Conservation (phyloP, 768 basidiomycete species). For the Cystobasidium onofrii region DNA sequence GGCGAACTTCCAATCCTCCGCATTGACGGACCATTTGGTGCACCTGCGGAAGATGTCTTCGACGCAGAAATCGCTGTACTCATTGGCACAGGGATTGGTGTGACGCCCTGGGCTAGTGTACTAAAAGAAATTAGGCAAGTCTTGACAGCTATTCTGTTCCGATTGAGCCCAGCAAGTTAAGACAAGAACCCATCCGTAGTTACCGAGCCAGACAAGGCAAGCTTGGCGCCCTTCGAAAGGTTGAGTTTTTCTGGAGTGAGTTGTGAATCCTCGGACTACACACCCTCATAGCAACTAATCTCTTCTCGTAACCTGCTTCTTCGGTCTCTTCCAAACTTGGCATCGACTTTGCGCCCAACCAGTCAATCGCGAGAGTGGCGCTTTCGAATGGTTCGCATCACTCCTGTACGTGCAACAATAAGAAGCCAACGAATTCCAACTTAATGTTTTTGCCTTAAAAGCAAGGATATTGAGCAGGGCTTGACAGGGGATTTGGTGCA, state of each 20-base stretch:
- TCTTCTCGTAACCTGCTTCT: too few relatives aligned
- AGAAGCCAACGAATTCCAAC: not conserved
- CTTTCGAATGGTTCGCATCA: conserved; percentile 95
- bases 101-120: conserved; percentile 90
- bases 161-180: not conserved
- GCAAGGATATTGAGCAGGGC: conserved; percentile 26
- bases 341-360: conserved; percentile 1
- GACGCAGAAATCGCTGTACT: conserved; percentile 62
- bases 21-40: conserved; percentile 87
- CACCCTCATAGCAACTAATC: too few relatives aligned
- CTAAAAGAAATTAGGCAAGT: conserved; percentile 78
- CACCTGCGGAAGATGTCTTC: conserved; percentile 61
- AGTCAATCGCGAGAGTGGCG: conserved; percentile 63
- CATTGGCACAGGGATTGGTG: conserved; percentile 88
- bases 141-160: not conserved
- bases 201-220: conserved; percentile 73
- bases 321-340: conserved; percentile 37
- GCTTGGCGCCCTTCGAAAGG: conserved; percentile 70
- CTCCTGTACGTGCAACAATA: conserved; percentile 62
- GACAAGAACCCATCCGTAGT: conserved; percentile 24
- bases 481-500: conserved; percentile 77
- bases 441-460: not conserved
- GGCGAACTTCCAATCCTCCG: conserved; percentile 59
- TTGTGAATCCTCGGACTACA: too few relatives aligned
- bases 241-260: conserved; percentile 78